Conservation (phyloP, 2,329 filamentous ascomycete species). For the Immersiporthe knoxdaviesiana region DNA sequence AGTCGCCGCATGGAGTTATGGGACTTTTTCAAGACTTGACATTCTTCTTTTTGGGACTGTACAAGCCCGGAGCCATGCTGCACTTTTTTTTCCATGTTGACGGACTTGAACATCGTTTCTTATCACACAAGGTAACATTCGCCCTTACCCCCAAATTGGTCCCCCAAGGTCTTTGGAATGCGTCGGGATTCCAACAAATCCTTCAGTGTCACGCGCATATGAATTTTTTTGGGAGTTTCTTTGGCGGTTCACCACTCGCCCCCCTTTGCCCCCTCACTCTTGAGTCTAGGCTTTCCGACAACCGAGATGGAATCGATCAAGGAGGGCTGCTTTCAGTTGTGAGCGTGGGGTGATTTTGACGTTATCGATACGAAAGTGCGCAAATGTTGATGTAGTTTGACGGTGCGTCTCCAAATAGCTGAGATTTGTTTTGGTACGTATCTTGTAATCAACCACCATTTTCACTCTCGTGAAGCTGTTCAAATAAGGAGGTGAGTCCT, state of each 20-base stretch:
- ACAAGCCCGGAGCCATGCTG: background rate
- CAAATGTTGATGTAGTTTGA: conserved; percentile 5
- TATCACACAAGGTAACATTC: background rate
- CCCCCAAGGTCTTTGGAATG: background rate
- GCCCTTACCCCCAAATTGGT: background rate
- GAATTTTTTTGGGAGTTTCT: background rate
- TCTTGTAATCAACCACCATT: conserved; percentile 10
- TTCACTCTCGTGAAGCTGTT: conserved; percentile 13
- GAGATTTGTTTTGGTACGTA: conserved; percentile 3
- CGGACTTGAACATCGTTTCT: background rate
- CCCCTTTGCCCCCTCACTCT: too few species aligned
- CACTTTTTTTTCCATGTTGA: background rate
- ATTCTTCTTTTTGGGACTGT: background rate
- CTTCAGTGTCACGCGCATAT: background rate
- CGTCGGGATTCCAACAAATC: background rate
- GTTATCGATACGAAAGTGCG: background rate
- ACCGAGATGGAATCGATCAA: background rate
- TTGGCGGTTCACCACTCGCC: too few species aligned
- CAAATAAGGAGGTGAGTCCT: background rate
- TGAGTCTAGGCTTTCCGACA: background rate
- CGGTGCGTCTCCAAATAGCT: background rate
- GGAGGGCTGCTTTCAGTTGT: too few species aligned
- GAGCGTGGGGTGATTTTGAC: background rate
- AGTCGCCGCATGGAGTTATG: conserved; percentile 5
- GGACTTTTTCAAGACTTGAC: background rate